Evolutionary conservation across 768 basidiomycete genomes (phyloP), one percentile per base, ranked within the genome.

Genomic region (Termitomyces heimii): DNA sequence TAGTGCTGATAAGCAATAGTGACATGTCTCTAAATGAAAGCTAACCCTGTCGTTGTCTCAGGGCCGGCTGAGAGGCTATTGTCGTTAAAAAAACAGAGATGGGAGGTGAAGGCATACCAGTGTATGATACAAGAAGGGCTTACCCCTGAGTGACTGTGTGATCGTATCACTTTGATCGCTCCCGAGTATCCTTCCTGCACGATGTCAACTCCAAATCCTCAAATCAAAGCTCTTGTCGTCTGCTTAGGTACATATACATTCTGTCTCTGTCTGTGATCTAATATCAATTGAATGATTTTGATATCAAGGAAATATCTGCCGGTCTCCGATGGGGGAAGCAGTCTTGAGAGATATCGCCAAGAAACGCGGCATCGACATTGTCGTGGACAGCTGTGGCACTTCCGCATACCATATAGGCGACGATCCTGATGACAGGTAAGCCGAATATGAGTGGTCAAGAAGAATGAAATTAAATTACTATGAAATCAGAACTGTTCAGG

Each of bases 271-370:
- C 7, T 42, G 20, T 3, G 28, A 35, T 34, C 24, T 12, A 31
- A 28, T 37, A 4, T 6, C 14, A 37, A 20, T 32, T 49, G 12
- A 47, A 47, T 24, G 10, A 40, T 24, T 37, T 48, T 20, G 26
- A 20, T 43, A 24, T 22, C 10, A 60, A 78, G 89, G 89, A 13
- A 92, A 92, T 67, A 92, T 92, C 57, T 92, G 92, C 67, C 86
- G 94, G 34, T 93, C 91, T 24, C 93, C 94, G 0, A 92, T 96
- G 84, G 94, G 92, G 31, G 92, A 94, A 73, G 94, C 92, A 2
- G 89, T 95, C 24, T 77, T 95, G 31, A 77, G 73, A 58, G 78
- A 91, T 54, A 79, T 84, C 56, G 89, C 88, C 9, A 71, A 76
- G 49, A 78, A 84, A 63, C 83, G 89, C 34, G 83, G 83, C 13